Evolutionary conservation across 257 asterid genomes (phyloP), one percentile per base, ranked within the genome.

Genomic region (Penstemon davidsonii): DNA sequence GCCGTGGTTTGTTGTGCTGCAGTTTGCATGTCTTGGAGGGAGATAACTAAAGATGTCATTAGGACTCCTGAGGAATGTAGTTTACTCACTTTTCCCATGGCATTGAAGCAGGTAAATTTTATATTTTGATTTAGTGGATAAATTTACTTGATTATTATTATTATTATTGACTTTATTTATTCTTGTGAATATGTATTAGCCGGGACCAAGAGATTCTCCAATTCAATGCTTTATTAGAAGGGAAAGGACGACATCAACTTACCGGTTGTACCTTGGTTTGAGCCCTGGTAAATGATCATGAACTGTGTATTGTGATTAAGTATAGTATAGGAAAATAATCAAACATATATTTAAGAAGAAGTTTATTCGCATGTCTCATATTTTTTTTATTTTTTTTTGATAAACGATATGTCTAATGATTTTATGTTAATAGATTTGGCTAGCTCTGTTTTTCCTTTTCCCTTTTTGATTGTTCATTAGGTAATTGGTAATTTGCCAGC

Each of bases 11-110:
- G 91, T 0, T 91, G 96, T 78, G 89, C 91, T 37, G 83, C 90
- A 38, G 97, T 91, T 69, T 91, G 97, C 82, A 73, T 83, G 61
- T 83, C 95, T 11, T 91, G 97, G 97, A 88, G 97, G 73, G 89
- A 84, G 55, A 84, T 91, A 90, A 85, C 95, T 74, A 77, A 74
- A 63, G 97, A 91, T 68, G 80, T 87, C 60, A 93, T 88, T 51
- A 86, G 71, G 51, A 73, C 83, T 69, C 96, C 95, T 0, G 92
- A 88, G 64, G 67, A 60, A 62, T 81, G 73, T 5, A 95, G 95
- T 51, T 88, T 85, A 73, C 67, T 88, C 75, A 90, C 96, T 55
- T 90, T 90, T 76, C 95, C 95, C 0, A 74, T 88, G 46, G 86
- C 97, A 72, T 88, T 88, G 67, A 91, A 88, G 78, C 97, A 88